Percentiles rank a stretch among this genome's conserved stretches.
These are phyloP conservation scores for Penicillium fimorum DNA, from an alignment of 495 filamentous ascomycete genomes.

Conservation along the genomic window DNA sequence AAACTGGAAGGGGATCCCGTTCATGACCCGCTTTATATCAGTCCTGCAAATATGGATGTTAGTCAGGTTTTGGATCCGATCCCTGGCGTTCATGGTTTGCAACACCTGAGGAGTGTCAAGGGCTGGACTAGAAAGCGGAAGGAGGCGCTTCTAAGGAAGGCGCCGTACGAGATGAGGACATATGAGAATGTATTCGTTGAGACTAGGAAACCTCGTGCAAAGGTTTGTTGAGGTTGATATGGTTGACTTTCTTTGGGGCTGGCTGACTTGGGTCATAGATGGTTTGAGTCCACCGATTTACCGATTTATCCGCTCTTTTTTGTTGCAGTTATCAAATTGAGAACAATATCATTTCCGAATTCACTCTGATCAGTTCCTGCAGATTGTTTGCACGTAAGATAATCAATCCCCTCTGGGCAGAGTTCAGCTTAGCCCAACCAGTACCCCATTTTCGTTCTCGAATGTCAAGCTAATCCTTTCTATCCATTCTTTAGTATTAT, in stretches of 20 bases:
- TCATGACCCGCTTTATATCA: conserved; percentile 28
- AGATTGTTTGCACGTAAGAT: background rate
- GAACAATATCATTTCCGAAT: too few species aligned
- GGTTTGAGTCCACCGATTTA: background rate
- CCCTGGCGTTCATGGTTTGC: conserved; percentile 13
- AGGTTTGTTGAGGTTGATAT: conserved; percentile 3
- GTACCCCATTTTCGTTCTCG: conserved; percentile 24
- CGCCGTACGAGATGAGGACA: conserved; percentile 21
- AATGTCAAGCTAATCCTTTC: conserved; percentile 22
- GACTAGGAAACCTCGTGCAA: conserved; percentile 5
- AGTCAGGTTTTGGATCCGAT: conserved; percentile 25
- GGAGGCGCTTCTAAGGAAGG: conserved; percentile 17
- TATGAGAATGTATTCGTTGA: conserved; percentile 26
- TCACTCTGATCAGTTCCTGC: background rate
- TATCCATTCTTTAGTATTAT: conserved; percentile 14
- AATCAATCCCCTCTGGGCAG: too few species aligned
- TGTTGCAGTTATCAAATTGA: background rate
- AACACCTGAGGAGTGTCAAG: conserved; percentile 19
- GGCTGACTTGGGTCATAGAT: conserved; percentile 1
- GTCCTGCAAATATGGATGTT: conserved; percentile 29
- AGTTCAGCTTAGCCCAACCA: conserved; percentile 3
- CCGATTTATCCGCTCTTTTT: background rate
- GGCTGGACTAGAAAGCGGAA: conserved; percentile 30
- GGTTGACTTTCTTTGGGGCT: background rate
- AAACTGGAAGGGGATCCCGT: conserved; percentile 20